Conservation (phyloP, 2,329 filamentous ascomycete species). For the Apiospora arundinis region DNA sequence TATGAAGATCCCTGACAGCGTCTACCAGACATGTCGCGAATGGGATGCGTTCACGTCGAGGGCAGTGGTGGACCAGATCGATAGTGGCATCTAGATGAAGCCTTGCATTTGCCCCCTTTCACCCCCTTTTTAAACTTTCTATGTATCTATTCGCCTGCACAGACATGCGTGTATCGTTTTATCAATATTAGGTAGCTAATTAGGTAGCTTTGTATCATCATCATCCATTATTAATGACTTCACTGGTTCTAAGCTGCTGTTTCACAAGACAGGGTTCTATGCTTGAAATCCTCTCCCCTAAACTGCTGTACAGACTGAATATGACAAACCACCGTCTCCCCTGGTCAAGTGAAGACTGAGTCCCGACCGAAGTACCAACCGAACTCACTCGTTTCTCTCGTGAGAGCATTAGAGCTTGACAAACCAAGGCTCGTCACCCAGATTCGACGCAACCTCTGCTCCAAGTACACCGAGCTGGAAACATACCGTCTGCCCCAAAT, state of each 20-base stretch:
- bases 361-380: too few relatives aligned
- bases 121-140: neutral
- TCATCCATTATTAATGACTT: neutral
- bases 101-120: neutral
- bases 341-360: too few relatives aligned
- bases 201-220: neutral
- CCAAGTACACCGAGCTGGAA: neutral
- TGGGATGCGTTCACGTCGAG: conserved; percentile 46
- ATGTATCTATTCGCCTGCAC: neutral
- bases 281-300: too few relatives aligned
- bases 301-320: too few relatives aligned
- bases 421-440: neutral
- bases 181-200: conserved; percentile 7
- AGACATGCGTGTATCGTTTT: neutral
- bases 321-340: too few relatives aligned
- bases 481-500: neutral
- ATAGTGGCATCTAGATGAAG: conserved; percentile 39
- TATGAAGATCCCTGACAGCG: conserved; percentile 41
- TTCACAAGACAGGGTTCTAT: too few relatives aligned
- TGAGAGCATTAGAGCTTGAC: neutral
- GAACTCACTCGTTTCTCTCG: neutral
- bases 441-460: neutral
- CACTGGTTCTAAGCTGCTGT: too few relatives aligned
- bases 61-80: conserved; percentile 42
- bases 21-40: conserved; percentile 45